phyloP scores from a whole-genome alignment of 176 grass and related monocot genomes.

The Juncus effusus region DNA sequence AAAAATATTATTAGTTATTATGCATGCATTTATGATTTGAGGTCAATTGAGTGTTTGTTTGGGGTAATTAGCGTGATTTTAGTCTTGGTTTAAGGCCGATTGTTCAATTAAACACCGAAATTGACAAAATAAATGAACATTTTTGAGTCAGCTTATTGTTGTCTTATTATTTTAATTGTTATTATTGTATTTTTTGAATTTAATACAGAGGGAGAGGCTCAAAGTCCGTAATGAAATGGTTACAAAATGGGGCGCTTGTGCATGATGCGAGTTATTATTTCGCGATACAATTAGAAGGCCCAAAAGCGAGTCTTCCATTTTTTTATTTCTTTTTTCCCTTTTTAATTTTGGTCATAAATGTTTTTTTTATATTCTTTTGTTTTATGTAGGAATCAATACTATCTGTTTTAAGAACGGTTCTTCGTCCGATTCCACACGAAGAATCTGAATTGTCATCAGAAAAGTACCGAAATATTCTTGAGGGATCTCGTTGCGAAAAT shows the following conservation, averaged over 20 bases:
- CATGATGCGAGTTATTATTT: slow-evolving; percentile 73
- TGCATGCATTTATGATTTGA: no score
- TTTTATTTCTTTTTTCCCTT: slow-evolving; percentile 2
- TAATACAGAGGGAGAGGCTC: slow-evolving; percentile 65
- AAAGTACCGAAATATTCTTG: slow-evolving; percentile 33
- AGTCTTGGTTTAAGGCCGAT: no score
- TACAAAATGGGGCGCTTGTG: slow-evolving; percentile 48
- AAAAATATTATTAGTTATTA: no score
- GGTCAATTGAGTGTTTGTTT: no score
- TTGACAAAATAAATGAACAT: no score
- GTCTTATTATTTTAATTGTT: not conserved
- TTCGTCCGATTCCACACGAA: slow-evolving; percentile 33
- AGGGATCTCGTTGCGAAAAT: slow-evolving; percentile 63
- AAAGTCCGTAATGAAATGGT: slow-evolving; percentile 52
- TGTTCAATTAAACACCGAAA: not conserved
- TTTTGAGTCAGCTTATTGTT: not conserved
- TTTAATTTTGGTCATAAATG: not conserved
- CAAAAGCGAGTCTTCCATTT: slow-evolving; percentile 39
- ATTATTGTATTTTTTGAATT: not conserved
- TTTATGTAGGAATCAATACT: slow-evolving; percentile 50
- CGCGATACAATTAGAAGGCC: slow-evolving; percentile 62
- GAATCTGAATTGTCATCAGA: slow-evolving; percentile 20
- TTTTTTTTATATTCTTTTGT: not conserved
- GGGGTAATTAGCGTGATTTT: no score
- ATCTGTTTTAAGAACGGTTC: slow-evolving; percentile 53